A percentile compares a stretch with the other conserved stretches of the same genome.
These are phyloP conservation scores for Camelina hispida DNA, from an alignment of 345 rosid genomes.

Conservation along the genomic window DNA sequence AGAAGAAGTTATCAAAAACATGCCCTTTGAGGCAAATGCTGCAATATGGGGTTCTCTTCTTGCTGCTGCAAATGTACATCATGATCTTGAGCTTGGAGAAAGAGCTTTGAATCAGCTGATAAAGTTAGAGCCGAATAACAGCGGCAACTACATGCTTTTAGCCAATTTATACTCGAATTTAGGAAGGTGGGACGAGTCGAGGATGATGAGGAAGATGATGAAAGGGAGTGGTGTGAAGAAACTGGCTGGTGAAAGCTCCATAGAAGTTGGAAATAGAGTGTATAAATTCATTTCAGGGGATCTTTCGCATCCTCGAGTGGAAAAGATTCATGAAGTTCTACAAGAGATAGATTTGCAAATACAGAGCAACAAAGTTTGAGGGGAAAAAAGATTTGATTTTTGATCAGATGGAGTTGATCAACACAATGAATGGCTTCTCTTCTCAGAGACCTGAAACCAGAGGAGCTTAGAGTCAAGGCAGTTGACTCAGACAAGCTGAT, in stretches of 20 bases:
- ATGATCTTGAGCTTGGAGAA: conserved; percentile 63
- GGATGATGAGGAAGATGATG: conserved; percentile 66
- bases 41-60: conserved; percentile 88
- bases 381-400: too few relatives aligned
- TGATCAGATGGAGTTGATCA: neutral
- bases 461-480: neutral
- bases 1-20: conserved; percentile 45
- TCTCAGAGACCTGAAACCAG: conserved; percentile 4
- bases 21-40: conserved; percentile 75
- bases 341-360: conserved; percentile 47
- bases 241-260: conserved; percentile 67
- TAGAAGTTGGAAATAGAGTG: conserved; percentile 57
- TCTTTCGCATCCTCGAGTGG: conserved; percentile 51
- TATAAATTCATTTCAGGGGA: conserved; percentile 62
- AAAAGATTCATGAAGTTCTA: conserved; percentile 49
- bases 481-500: neutral
- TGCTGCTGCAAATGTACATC: conserved; percentile 66
- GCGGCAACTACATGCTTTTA: conserved; percentile 78
- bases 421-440: neutral
- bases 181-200: conserved; percentile 71
- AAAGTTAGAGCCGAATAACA: conserved; percentile 70
- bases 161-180: conserved; percentile 58
- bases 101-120: conserved; percentile 58
- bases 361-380: too few relatives aligned
- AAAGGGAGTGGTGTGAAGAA: conserved; percentile 63